phyloP scores from a whole-genome alignment of 441 rosid genomes.

The Populus hybrid region DNA sequence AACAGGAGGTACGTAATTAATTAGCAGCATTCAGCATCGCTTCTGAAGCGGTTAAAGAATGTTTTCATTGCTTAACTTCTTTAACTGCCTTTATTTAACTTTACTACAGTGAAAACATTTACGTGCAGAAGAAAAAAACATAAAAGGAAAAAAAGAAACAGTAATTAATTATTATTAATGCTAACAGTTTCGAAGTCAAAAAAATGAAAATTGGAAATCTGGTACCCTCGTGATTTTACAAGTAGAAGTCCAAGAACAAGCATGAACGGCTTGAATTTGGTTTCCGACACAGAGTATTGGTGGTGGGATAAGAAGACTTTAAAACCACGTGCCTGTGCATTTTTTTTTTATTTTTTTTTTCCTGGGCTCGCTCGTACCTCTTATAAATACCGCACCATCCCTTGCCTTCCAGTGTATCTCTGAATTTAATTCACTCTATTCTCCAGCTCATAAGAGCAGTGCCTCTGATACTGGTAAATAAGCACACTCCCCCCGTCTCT shows the following conservation, averaged over 20 bases:
- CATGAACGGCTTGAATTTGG: background rate
- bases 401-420: background rate
- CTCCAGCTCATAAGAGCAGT: no score
- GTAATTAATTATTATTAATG: no score
- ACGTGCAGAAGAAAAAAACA: no score
- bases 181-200: no score
- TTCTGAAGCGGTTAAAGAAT: slow-evolving; percentile 6
- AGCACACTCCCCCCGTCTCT: slow-evolving; percentile 2
- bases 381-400: slow-evolving; percentile 19
- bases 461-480: background rate
- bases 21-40: background rate
- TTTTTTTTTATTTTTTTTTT: background rate
- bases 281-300: background rate
- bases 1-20: background rate
- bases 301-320: background rate
- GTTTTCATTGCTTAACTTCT: background rate
- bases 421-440: background rate
- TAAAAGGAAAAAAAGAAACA: no score
- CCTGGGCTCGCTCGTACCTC: background rate
- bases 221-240: background rate
- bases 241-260: background rate
- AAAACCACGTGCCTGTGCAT: slow-evolving; percentile 11
- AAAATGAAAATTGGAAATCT: background rate
- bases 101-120: background rate
- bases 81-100: background rate